Percentiles rank a stretch among this genome's conserved stretches.
Evolutionary conservation across 345 rosid species (phyloP).

Genomic region (Durio zibethinus): DNA sequence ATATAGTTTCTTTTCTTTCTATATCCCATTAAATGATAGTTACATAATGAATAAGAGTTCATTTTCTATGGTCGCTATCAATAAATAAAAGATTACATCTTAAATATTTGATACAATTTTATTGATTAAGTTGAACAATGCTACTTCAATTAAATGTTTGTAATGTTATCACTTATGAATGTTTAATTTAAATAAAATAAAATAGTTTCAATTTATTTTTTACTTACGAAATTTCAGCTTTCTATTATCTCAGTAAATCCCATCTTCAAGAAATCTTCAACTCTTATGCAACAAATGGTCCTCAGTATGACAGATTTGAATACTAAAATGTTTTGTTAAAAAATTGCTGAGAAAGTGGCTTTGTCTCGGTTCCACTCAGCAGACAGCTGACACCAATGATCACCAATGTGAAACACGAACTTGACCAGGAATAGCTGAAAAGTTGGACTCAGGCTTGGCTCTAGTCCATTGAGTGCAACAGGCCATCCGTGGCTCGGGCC

Average conservation of each 20-base stretch:
- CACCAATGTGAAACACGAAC: not conserved
- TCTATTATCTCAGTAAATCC: not conserved
- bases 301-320: not conserved
- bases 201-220: too few relatives aligned
- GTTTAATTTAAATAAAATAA: too few relatives aligned
- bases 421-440: not conserved
- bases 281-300: not conserved
- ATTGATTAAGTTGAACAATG: too few relatives aligned
- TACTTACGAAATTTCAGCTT: not conserved
- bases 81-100: too few relatives aligned
- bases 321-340: not conserved
- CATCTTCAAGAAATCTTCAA: not conserved
- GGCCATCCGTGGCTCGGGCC: not conserved
- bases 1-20: too few relatives aligned
- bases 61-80: too few relatives aligned
- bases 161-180: too few relatives aligned
- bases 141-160: too few relatives aligned
- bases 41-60: too few relatives aligned
- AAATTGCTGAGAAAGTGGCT: not conserved
- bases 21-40: too few relatives aligned
- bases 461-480: not conserved
- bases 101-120: too few relatives aligned
- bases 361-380: not conserved
- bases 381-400: too few relatives aligned
- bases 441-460: not conserved